phyloP scores from a whole-genome alignment of 768 basidiomycete genomes.

The Lentinula boryana region DNA sequence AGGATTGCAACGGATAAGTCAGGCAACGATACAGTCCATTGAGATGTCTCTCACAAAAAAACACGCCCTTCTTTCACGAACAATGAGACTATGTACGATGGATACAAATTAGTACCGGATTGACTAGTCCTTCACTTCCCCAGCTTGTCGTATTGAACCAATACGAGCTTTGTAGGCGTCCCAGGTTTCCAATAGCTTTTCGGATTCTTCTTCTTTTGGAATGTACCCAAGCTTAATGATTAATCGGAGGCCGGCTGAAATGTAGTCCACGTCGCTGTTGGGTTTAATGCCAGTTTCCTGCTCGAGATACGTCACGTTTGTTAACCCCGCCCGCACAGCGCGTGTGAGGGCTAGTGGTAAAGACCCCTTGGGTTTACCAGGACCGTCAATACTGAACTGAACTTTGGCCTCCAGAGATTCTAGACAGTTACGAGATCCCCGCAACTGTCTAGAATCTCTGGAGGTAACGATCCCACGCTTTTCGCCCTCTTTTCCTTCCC shows the following conservation, averaged over 20 bases:
- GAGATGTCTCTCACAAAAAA: too few species aligned
- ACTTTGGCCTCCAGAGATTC: too few species aligned
- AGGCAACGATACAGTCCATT: too few species aligned
- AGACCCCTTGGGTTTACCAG: too few species aligned
- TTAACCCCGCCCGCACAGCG: background rate
- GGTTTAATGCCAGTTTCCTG: background rate
- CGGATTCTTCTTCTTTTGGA: background rate
- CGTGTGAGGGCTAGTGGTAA: background rate
- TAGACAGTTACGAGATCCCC: too few species aligned
- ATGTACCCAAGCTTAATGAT: background rate
- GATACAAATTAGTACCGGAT: too few species aligned
- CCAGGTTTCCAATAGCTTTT: background rate
- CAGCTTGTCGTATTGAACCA: background rate
- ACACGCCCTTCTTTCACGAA: too few species aligned
- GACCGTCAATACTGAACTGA: too few species aligned
- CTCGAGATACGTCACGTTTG: background rate
- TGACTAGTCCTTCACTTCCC: background rate
- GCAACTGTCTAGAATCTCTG: too few species aligned
- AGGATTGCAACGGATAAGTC: background rate
- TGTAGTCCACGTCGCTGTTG: background rate
- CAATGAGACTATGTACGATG: too few species aligned
- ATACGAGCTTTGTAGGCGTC: background rate
- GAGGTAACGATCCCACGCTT: too few species aligned
- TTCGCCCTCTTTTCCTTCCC: too few species aligned
- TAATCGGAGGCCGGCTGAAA: background rate